These are phyloP conservation scores for Peronospora farinosa DNA, from an alignment of 352 stramenopile species.

Conservation along the genomic window DNA sequence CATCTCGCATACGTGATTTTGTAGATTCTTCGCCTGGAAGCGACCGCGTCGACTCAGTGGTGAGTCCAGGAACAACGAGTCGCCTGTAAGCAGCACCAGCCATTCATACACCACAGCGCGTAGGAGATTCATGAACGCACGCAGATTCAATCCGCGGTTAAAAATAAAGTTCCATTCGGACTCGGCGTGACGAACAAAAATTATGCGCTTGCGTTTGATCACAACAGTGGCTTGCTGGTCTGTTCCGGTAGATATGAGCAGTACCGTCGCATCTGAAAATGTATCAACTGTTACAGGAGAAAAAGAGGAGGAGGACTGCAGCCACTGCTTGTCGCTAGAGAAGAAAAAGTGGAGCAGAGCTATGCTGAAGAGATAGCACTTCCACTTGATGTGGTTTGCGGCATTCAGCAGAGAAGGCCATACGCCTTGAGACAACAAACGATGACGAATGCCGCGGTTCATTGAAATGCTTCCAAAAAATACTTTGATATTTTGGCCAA, in stretches of 20 bases:
- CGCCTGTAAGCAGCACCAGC: slow-evolving; percentile 50
- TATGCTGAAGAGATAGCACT: slow-evolving; percentile 56
- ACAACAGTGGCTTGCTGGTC: slow-evolving; percentile 4
- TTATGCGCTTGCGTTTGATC: slow-evolving; percentile 46
- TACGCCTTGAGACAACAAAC: slow-evolving; percentile 13
- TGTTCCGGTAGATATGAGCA: slow-evolving; percentile 1
- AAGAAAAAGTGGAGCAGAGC: slow-evolving; percentile 65
- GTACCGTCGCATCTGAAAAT: background rate
- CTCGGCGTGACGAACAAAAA: slow-evolving; percentile 85
- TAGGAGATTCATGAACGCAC: slow-evolving; percentile 39
- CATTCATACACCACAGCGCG: slow-evolving; percentile 59
- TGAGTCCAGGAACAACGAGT: slow-evolving; percentile 84
- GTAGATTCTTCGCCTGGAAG: slow-evolving; percentile 53
- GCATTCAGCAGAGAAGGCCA: slow-evolving; percentile 32
- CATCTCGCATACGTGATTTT: slow-evolving; percentile 35
- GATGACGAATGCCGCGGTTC: slow-evolving; percentile 14
- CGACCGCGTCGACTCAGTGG: slow-evolving; percentile 58
- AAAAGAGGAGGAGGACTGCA: background rate
- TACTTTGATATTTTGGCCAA: no score
- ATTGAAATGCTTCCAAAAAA: slow-evolving; percentile 8
- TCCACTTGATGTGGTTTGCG: slow-evolving; percentile 45
- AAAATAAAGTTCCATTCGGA: slow-evolving; percentile 87
- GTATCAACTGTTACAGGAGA: background rate
- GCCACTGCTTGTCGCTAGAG: slow-evolving; percentile 61
- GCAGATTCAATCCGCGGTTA: slow-evolving; percentile 61